A percentile compares a stretch with the other conserved stretches of the same genome.
These are phyloP conservation scores for Phaeosphaeria sp. DNA, from an alignment of 2,329 filamentous ascomycete genomes.

Conservation along the genomic window DNA sequence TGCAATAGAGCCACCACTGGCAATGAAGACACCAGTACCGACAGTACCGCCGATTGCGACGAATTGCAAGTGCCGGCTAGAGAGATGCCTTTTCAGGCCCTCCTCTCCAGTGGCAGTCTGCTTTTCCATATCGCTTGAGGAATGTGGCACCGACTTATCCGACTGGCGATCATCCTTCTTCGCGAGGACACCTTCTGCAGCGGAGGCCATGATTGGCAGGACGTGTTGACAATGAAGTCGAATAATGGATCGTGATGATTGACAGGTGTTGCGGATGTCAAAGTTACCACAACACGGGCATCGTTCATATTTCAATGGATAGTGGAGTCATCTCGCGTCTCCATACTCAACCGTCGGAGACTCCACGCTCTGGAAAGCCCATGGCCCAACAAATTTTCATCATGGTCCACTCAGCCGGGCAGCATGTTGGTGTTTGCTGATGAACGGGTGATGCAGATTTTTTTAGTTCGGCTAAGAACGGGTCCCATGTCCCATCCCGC, in stretches of 20 bases:
- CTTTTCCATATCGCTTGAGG: conserved; percentile 46
- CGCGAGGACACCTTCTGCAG: conserved; percentile 30
- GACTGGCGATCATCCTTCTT: conserved; percentile 35
- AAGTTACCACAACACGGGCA: conserved; percentile 19
- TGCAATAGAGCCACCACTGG: conserved; percentile 56
- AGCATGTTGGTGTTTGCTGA: conserved; percentile 20
- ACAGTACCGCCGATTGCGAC: conserved; percentile 54
- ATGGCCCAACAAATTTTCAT: conserved; percentile 41
- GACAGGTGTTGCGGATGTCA: conserved; percentile 16
- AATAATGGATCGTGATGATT: conserved; percentile 17
- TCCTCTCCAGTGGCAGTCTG: conserved; percentile 31
- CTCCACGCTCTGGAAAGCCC: conserved; percentile 33
- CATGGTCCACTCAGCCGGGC: conserved; percentile 36
- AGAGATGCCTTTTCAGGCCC: conserved; percentile 46
- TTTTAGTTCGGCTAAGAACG: conserved; percentile 7
- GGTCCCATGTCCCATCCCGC: conserved; percentile 16
- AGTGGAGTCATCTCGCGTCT: conserved; percentile 27
- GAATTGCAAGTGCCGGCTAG: conserved; percentile 48
- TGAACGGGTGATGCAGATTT: conserved; percentile 11
- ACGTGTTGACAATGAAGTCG: conserved; percentile 13
- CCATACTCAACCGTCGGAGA: conserved; percentile 31
- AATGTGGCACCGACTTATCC: conserved; percentile 39
- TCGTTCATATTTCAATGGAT: conserved; percentile 31
- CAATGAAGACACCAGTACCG: conserved; percentile 63
- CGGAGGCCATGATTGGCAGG: conserved; percentile 26